Conservation (phyloP, 1,284 basidiomycete species). For the Moniliella sp. region DNA sequence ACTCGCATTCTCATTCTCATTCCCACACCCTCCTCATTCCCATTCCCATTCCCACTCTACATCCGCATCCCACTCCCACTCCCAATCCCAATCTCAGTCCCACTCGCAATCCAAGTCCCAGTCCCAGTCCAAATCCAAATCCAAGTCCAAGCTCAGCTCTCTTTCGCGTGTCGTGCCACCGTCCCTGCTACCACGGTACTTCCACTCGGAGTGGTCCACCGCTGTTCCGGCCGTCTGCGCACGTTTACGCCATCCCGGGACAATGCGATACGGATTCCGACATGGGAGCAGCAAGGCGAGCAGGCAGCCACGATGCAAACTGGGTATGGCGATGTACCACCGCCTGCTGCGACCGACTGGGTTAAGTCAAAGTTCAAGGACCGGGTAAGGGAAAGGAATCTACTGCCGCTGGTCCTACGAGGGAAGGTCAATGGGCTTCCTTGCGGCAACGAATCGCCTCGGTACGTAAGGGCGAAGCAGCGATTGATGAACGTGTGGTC, state of each 20-base stretch:
- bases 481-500: slow-evolving; percentile 15
- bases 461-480: slow-evolving; percentile 16
- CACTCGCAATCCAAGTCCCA: no score
- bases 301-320: slow-evolving; percentile 1
- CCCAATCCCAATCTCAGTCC: no score
- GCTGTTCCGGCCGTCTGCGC: slow-evolving; percentile 17
- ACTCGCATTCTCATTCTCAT: no score
- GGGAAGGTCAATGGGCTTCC: slow-evolving; percentile 20
- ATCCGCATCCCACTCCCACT: no score
- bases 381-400: not conserved
- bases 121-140: not conserved
- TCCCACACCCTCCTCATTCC: no score
- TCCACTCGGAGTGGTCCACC: slow-evolving; percentile 21
- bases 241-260: slow-evolving; percentile 9
- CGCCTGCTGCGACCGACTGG: not conserved
- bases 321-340: not conserved
- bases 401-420: slow-evolving; percentile 1
- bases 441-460: slow-evolving; percentile 18
- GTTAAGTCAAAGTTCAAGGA: not conserved
- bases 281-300: slow-evolving; percentile 1
- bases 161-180: slow-evolving; percentile 6
- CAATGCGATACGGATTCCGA: slow-evolving; percentile 9
- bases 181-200: slow-evolving; percentile 15
- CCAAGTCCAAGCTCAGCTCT: not conserved
- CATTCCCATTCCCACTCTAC: no score